These are phyloP conservation scores for Bolboschoenus planiculmis DNA, from an alignment of 176 grass and related monocot genomes.

Conservation along the genomic window DNA sequence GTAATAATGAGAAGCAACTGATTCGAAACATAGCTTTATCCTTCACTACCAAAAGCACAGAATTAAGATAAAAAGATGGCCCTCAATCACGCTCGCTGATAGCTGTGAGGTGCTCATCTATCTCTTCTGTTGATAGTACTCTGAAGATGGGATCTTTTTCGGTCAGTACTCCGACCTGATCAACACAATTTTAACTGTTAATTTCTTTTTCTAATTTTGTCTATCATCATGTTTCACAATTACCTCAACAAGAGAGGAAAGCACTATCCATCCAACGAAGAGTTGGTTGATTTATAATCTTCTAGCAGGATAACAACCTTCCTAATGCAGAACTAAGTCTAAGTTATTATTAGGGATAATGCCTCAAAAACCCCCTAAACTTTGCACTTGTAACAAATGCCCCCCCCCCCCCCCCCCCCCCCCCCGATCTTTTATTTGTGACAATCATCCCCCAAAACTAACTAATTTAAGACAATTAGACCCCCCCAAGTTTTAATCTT, in stretches of 20 bases:
- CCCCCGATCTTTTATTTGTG: too few relatives aligned
- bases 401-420: too few relatives aligned
- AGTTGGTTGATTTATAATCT: not conserved
- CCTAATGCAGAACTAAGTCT: not conserved
- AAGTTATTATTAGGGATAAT: too few relatives aligned
- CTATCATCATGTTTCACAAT: not conserved
- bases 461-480: too few relatives aligned
- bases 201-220: not conserved
- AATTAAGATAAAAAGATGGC: not conserved
- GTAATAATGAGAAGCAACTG: not conserved
- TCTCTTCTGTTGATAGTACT: slow-evolving; percentile 67
- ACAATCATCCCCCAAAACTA: too few relatives aligned
- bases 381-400: too few relatives aligned
- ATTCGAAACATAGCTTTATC: not conserved
- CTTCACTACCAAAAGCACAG: slow-evolving; percentile 11
- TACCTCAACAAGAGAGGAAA: not conserved
- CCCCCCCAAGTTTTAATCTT: too few relatives aligned
- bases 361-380: too few relatives aligned
- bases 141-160: slow-evolving; percentile 64
- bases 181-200: slow-evolving; percentile 15
- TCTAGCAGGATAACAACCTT: not conserved
- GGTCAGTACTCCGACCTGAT: slow-evolving; percentile 76
- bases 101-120: slow-evolving; percentile 90
- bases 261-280: not conserved
- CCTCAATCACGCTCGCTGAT: slow-evolving; percentile 83